Evolutionary conservation across 2,329 filamentous ascomycete species (phyloP).

Genomic region (Calonectria henricotiae): DNA sequence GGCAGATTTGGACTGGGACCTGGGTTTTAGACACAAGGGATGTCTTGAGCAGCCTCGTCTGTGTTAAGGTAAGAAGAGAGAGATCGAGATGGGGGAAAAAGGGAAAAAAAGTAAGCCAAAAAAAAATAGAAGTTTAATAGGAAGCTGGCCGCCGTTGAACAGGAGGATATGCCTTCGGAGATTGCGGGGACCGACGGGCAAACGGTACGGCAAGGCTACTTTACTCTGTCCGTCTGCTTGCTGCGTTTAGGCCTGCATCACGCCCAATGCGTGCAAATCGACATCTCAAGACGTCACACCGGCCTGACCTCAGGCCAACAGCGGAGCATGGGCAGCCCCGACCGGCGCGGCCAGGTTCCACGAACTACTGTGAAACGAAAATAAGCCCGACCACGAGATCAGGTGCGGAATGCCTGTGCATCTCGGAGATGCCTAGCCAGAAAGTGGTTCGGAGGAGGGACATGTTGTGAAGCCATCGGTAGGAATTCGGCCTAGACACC

Average conservation of each 20-base stretch:
- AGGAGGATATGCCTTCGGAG: slow-evolving; percentile 1
- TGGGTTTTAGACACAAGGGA: background rate
- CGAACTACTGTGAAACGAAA: slow-evolving; percentile 21
- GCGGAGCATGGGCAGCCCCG: slow-evolving; percentile 25
- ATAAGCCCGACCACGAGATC: background rate
- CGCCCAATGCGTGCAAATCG: slow-evolving; percentile 20
- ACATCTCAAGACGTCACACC: slow-evolving; percentile 31
- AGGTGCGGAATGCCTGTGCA: slow-evolving; percentile 1
- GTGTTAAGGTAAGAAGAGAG: no score
- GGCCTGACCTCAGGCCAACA: slow-evolving; percentile 5
- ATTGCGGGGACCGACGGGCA: slow-evolving; percentile 15
- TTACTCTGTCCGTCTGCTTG: background rate
- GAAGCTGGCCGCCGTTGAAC: slow-evolving; percentile 1
- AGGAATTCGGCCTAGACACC: slow-evolving; percentile 14
- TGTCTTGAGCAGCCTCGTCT: background rate
- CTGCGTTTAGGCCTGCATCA: slow-evolving; percentile 9
- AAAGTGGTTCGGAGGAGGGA: background rate
- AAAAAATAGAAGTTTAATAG: background rate
- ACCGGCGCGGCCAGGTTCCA: slow-evolving; percentile 7
- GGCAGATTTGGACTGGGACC: background rate
- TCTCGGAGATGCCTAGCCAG: background rate
- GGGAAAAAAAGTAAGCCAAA: no score
- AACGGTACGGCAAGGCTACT: slow-evolving; percentile 16
- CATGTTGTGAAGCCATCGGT: slow-evolving; percentile 9
- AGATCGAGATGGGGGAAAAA: no score